A percentile compares a stretch with the other conserved stretches of the same genome.
Evolutionary conservation across 768 basidiomycete genomes (phyloP).

Genomic region (Lentinus tigrinus): DNA sequence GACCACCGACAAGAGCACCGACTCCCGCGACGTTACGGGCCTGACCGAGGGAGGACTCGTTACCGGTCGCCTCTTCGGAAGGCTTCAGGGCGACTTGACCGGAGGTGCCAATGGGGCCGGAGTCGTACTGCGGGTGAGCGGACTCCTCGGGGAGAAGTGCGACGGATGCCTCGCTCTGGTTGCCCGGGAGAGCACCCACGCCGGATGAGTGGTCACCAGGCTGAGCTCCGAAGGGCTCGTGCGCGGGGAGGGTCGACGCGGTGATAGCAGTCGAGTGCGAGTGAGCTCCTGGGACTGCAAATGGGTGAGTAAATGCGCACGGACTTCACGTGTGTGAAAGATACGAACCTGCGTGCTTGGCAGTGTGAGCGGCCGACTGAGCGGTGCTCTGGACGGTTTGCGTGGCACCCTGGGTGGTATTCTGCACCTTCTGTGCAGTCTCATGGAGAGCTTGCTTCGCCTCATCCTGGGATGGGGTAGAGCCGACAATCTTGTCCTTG

Average conservation of each 20-base stretch:
- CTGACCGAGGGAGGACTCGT: constrained; percentile 29
- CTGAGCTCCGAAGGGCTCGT: constrained; percentile 15
- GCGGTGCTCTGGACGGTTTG: background rate
- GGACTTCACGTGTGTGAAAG: background rate
- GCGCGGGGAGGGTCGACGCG: constrained; percentile 15
- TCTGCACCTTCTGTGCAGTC: background rate
- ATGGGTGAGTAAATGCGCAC: background rate
- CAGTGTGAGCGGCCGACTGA: background rate
- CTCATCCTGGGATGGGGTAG: background rate
- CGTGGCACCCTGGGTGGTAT: background rate
- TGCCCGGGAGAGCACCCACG: constrained; percentile 24
- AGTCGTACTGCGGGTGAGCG: constrained; percentile 9
- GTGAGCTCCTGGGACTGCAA: background rate
- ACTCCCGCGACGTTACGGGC: constrained; percentile 37
- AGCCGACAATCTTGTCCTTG: constrained; percentile 1
- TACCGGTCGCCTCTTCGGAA: constrained; percentile 29
- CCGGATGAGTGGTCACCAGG: constrained; percentile 20
- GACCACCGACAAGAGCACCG: constrained; percentile 45
- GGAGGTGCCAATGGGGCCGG: constrained; percentile 2
- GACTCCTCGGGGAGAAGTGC: constrained; percentile 24
- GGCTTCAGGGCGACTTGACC: constrained; percentile 18
- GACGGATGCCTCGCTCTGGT: constrained; percentile 18
- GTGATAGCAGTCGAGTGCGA: constrained; percentile 13
- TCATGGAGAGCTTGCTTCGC: background rate
- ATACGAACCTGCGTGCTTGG: constrained; percentile 2